These are phyloP conservation scores for Sphagnum contortum DNA, from an alignment of 225 moss, liverwort and hornwort genomes.

Conservation along the genomic window DNA sequence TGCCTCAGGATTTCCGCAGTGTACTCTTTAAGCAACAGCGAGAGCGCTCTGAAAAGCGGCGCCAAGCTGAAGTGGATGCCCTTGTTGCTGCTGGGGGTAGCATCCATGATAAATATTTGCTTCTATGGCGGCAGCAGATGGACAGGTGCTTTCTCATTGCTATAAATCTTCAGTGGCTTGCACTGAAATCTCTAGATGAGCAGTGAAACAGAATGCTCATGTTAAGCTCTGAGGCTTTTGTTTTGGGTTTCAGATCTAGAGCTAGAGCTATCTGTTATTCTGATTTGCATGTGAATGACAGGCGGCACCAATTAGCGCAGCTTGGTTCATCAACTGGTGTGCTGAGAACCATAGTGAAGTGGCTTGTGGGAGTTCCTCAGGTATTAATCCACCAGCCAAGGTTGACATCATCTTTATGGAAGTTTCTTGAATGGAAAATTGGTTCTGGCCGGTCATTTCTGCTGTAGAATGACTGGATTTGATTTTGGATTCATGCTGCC, in stretches of 20 bases:
- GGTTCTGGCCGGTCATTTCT: too few relatives aligned
- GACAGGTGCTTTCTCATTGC: slow-evolving; percentile 46
- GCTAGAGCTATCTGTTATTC: too few relatives aligned
- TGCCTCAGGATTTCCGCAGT: slow-evolving; percentile 97
- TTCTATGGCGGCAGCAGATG: slow-evolving; percentile 99
- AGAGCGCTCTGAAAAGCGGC: slow-evolving; percentile 80
- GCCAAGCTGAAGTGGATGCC: slow-evolving; percentile 73
- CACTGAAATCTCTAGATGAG: too few relatives aligned
- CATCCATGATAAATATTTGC: slow-evolving; percentile 77
- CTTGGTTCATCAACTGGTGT: slow-evolving; percentile 84
- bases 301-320: slow-evolving; percentile 84
- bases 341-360: slow-evolving; percentile 83
- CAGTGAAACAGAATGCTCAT: too few relatives aligned
- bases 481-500: too few relatives aligned
- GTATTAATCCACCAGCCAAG: slow-evolving; percentile 15
- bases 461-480: too few relatives aligned
- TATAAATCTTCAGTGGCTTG: too few relatives aligned
- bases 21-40: slow-evolving; percentile 78
- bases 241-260: too few relatives aligned
- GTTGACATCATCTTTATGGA: too few relatives aligned
- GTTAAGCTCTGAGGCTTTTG: too few relatives aligned
- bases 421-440: too few relatives aligned
- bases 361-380: slow-evolving; percentile 86
- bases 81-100: slow-evolving; percentile 63
- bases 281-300: slow-evolving; percentile 10